phyloP scores from a whole-genome alignment of 192 early-diverging fungal genomes.

The Borealophlyctis nickersoniae region DNA sequence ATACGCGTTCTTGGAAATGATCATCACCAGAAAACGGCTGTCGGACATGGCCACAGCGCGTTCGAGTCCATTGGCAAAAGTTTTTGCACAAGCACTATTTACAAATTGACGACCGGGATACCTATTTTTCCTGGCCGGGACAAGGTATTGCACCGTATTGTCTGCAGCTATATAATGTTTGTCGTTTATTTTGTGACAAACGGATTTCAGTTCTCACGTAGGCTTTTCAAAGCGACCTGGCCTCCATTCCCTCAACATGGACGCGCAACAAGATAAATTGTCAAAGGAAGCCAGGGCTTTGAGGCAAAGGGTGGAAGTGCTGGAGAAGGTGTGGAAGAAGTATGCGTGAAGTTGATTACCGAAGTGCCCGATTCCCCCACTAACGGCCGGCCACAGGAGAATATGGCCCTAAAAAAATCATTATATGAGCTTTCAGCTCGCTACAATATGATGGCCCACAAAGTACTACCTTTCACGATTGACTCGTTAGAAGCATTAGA shows the following conservation, averaged over 20 bases:
- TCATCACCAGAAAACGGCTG: no score
- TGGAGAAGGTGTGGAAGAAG: constrained; percentile 44
- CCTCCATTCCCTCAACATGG: not conserved
- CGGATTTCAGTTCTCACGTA: no score
- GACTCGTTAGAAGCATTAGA: constrained; percentile 34
- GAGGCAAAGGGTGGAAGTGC: constrained; percentile 65
- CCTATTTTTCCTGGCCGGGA: no score
- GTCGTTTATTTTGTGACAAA: no score
- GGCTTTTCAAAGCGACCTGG: no score
- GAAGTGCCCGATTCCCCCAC: not conserved
- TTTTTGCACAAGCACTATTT: no score
- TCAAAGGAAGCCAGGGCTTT: constrained; percentile 65
- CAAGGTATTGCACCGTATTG: no score
- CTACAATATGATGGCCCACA: constrained; percentile 51
- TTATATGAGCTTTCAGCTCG: constrained; percentile 75
- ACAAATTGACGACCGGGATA: no score
- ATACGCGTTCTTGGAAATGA: no score
- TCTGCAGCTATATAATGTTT: no score
- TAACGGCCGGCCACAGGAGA: constrained; percentile 58
- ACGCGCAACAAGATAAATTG: constrained; percentile 43
- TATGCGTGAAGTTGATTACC: not conserved
- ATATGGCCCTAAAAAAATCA: constrained; percentile 75
- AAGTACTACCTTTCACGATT: constrained; percentile 42
- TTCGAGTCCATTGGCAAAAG: no score
- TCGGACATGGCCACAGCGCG: no score